Percentiles rank a stretch among this genome's conserved stretches.
phyloP scores from a whole-genome alignment of 2,329 filamentous ascomycete species.

The Pseudocercospora macadamiae region DNA sequence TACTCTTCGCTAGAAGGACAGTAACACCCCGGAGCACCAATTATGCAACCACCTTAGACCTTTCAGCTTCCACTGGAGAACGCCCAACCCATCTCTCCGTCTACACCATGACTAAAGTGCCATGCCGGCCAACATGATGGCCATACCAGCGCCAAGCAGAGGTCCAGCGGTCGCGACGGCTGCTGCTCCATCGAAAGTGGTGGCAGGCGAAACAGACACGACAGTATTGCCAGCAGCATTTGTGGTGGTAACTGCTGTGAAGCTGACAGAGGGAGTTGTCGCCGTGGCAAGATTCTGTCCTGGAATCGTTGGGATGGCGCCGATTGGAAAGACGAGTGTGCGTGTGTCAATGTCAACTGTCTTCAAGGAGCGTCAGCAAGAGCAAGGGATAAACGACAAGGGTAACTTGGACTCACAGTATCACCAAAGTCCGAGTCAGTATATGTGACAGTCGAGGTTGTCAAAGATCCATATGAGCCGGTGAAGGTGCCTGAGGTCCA shows the following conservation, averaged over 20 bases:
- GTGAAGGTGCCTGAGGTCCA: conserved; percentile 8
- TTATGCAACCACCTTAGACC: neutral
- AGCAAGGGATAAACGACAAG: neutral
- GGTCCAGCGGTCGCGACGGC: conserved; percentile 4
- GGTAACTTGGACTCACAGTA: neutral
- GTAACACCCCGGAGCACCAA: neutral
- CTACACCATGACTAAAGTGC: neutral
- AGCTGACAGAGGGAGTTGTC: neutral
- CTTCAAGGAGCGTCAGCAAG: neutral
- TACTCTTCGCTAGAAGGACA: neutral
- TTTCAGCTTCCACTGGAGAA: too few relatives aligned
- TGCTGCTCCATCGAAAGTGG: neutral
- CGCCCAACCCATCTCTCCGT: neutral
- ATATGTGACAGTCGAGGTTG: conserved; percentile 5
- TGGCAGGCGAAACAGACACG: neutral
- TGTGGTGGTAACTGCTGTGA: conserved; percentile 1
- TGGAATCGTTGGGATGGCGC: conserved; percentile 1
- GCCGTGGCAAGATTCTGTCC: neutral
- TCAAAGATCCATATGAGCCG: conserved; percentile 6
- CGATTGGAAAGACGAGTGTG: conserved; percentile 5
- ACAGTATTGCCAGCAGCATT: neutral
- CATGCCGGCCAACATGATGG: conserved; percentile 8
- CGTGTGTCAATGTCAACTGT: conserved; percentile 5
- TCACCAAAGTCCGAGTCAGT: conserved; percentile 2
- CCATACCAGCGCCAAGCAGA: conserved; percentile 5